phyloP scores from a whole-genome alignment of 371 early-diverging fungal genomes.

The Fennellomyces sp. region DNA sequence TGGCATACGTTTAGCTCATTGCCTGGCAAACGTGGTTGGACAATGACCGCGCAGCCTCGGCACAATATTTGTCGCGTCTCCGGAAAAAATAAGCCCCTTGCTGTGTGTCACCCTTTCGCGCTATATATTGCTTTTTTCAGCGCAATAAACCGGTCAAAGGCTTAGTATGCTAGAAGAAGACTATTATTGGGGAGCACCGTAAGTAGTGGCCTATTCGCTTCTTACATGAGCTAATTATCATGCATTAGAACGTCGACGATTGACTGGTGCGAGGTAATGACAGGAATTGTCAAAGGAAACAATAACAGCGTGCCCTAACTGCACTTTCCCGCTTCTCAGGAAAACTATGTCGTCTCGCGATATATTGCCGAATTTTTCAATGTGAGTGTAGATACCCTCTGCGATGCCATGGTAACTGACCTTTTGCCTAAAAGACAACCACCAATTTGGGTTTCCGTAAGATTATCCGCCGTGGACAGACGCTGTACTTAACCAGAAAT shows the following conservation, averaged over 20 bases:
- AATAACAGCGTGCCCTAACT: background rate
- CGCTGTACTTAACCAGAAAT: background rate
- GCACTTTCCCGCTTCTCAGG: constrained; percentile 12
- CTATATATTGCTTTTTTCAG: background rate
- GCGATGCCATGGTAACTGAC: too few species aligned
- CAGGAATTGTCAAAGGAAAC: too few species aligned
- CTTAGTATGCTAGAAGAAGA: constrained; percentile 8
- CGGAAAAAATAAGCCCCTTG: background rate
- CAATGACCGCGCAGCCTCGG: too few species aligned
- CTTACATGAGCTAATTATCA: background rate
- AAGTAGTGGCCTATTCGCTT: constrained; percentile 12
- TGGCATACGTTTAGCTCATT: too few species aligned
- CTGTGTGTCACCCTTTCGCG: background rate
- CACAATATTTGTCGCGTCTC: background rate
- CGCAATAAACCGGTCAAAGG: background rate
- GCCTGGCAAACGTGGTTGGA: too few species aligned
- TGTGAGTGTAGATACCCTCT: constrained; percentile 1
- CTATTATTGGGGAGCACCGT: constrained; percentile 39
- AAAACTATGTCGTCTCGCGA: constrained; percentile 41
- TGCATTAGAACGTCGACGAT: constrained; percentile 41
- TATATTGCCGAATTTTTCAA: constrained; percentile 82
- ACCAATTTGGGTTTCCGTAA: constrained; percentile 65
- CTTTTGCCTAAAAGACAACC: constrained; percentile 29
- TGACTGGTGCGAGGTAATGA: constrained; percentile 55
- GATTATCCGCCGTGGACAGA: background rate